These are phyloP conservation scores for Epichloe scottii DNA, from an alignment of 2,329 filamentous ascomycete species.

Conservation along the genomic window DNA sequence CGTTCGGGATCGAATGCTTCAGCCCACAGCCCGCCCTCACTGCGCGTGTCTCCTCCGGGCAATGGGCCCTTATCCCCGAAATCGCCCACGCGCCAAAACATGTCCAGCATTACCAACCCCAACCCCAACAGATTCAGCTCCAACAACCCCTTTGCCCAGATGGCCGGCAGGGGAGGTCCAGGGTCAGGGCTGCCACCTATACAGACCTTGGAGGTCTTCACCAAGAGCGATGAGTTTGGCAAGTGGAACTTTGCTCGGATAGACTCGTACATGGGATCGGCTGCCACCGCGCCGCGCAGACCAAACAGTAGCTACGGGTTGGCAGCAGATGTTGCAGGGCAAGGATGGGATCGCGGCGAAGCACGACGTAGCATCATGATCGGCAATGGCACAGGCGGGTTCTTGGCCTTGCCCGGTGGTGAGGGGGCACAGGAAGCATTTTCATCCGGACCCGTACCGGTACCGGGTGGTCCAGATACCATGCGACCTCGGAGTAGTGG, in stretches of 20 bases:
- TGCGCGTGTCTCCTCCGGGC: slow-evolving; percentile 10
- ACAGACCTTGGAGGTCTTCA: slow-evolving; percentile 46
- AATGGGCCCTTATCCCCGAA: slow-evolving; percentile 15
- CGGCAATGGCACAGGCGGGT: slow-evolving; percentile 37
- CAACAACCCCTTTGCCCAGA: slow-evolving; percentile 44
- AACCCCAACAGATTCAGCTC: slow-evolving; percentile 40
- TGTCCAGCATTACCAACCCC: slow-evolving; percentile 10
- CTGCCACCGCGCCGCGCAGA: slow-evolving; percentile 19
- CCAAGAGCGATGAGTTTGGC: slow-evolving; percentile 44
- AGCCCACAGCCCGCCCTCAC: slow-evolving; percentile 6
- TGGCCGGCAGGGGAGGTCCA: slow-evolving; percentile 5
- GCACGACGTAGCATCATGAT: slow-evolving; percentile 42
- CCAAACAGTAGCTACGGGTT: slow-evolving; percentile 46
- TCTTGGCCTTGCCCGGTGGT: slow-evolving; percentile 36
- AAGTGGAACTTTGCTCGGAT: slow-evolving; percentile 47
- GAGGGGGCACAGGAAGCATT: neutral
- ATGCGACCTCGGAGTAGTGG: slow-evolving; percentile 1
- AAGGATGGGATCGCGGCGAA: slow-evolving; percentile 38
- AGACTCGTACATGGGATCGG: slow-evolving; percentile 17
- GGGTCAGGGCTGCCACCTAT: slow-evolving; percentile 25
- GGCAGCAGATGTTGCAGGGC: slow-evolving; percentile 34
- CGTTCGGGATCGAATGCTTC: slow-evolving; percentile 22
- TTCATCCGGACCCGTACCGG: neutral
- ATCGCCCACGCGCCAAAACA: slow-evolving; percentile 15
- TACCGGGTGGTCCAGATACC: neutral